Conservation (phyloP, 1,284 basidiomycete species). For the Trichosporon ovoides region DNA sequence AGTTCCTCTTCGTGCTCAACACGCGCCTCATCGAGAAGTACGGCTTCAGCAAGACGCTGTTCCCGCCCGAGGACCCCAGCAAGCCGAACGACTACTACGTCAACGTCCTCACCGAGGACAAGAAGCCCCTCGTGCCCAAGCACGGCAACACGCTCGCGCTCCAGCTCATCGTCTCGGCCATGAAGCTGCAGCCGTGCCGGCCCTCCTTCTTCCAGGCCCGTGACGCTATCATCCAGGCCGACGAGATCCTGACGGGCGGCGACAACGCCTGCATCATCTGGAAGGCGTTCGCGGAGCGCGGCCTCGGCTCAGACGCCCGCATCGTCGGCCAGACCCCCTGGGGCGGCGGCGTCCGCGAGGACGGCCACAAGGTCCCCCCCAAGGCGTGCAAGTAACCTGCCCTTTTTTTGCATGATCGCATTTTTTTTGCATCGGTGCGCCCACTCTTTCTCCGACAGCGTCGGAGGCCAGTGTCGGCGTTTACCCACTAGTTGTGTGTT, state of each 20-base stretch:
- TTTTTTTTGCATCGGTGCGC: neutral
- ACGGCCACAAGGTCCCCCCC: slow-evolving; percentile 51
- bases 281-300: slow-evolving; percentile 75
- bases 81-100: slow-evolving; percentile 63
- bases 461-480: neutral
- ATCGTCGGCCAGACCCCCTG: slow-evolving; percentile 79
- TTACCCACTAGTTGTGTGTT: neutral
- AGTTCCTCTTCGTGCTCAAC: slow-evolving; percentile 81
- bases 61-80: slow-evolving; percentile 62
- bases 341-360: slow-evolving; percentile 71
- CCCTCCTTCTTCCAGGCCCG: slow-evolving; percentile 88
- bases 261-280: slow-evolving; percentile 89
- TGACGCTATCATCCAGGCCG: slow-evolving; percentile 90
- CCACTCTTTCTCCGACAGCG: too few species aligned
- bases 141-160: slow-evolving; percentile 84
- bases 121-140: slow-evolving; percentile 68
- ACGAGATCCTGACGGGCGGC: slow-evolving; percentile 80
- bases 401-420: neutral
- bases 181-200: slow-evolving; percentile 91
- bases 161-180: slow-evolving; percentile 81
- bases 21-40: slow-evolving; percentile 72
- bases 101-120: slow-evolving; percentile 35
- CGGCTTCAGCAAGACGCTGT: slow-evolving; percentile 70
- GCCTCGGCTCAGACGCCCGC: slow-evolving; percentile 69
- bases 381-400: slow-evolving; percentile 45